These are phyloP conservation scores for Actinomortierella wolfii DNA, from an alignment of 371 early-diverging fungal species.

Conservation along the genomic window DNA sequence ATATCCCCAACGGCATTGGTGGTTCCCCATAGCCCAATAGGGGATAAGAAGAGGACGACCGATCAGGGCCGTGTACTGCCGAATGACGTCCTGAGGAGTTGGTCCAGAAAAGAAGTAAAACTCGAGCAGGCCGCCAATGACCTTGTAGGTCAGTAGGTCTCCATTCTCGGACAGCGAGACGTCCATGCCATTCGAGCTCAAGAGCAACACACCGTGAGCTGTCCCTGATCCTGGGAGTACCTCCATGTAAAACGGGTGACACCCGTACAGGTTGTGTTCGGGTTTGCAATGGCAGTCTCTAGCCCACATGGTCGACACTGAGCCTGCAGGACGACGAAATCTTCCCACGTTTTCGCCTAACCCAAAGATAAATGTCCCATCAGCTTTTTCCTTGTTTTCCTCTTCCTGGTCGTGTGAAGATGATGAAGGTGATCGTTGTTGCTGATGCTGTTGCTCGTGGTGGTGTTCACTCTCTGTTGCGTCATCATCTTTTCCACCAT, in stretches of 20 bases:
- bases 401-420: too few relatives aligned
- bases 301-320: slow-evolving; percentile 52
- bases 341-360: slow-evolving; percentile 64
- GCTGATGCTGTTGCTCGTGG: too few relatives aligned
- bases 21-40: slow-evolving; percentile 45
- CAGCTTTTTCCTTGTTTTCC: too few relatives aligned
- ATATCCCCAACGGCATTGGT: slow-evolving; percentile 79
- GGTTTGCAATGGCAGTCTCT: slow-evolving; percentile 56
- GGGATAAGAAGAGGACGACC: slow-evolving; percentile 61
- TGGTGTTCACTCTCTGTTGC: too few relatives aligned
- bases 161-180: slow-evolving; percentile 47
- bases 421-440: too few relatives aligned
- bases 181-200: slow-evolving; percentile 76
- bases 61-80: slow-evolving; percentile 66
- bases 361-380: slow-evolving; percentile 61
- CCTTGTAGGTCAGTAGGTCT: slow-evolving; percentile 60
- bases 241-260: slow-evolving; percentile 73
- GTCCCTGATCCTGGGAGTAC: slow-evolving; percentile 52
- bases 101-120: slow-evolving; percentile 66
- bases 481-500: slow-evolving; percentile 10
- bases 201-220: slow-evolving; percentile 61
- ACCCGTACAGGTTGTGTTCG: slow-evolving; percentile 64
- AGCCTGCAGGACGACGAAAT: slow-evolving; percentile 48
- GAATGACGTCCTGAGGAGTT: slow-evolving; percentile 58
- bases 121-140: slow-evolving; percentile 68